phyloP scores from a whole-genome alignment of 2,329 filamentous ascomycete species.

The Talaromyces marneffei region DNA sequence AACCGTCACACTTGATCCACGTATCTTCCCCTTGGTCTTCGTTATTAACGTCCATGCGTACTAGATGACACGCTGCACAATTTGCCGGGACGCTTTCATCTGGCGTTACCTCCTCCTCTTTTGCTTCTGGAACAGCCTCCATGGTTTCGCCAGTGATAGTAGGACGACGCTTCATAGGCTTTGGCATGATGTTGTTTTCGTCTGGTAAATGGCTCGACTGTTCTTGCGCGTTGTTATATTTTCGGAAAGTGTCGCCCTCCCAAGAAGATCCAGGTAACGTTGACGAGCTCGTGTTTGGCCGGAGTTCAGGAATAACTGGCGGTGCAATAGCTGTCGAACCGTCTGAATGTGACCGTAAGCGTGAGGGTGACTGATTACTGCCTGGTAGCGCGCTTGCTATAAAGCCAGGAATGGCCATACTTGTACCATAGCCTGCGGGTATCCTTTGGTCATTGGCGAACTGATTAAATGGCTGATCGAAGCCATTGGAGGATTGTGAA shows the following conservation, averaged over 20 bases:
- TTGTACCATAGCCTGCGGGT: constrained; percentile 21
- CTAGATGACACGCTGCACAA: constrained; percentile 55
- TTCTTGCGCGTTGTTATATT: constrained; percentile 14
- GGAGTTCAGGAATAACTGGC: constrained; percentile 30
- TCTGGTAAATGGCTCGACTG: not conserved
- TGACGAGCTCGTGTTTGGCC: constrained; percentile 36
- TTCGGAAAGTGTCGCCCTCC: constrained; percentile 26
- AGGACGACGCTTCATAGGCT: not conserved
- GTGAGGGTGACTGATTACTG: constrained; percentile 26
- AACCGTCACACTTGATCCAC: constrained; percentile 65
- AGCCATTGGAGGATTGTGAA: constrained; percentile 25
- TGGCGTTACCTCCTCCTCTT: constrained; percentile 24
- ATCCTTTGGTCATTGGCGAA: constrained; percentile 20
- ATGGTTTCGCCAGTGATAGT: not conserved
- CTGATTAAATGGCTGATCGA: constrained; percentile 27
- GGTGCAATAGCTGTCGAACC: constrained; percentile 36
- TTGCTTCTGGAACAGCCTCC: constrained; percentile 14
- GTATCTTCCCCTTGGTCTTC: constrained; percentile 50
- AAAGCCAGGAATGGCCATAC: constrained; percentile 14
- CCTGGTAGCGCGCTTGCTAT: constrained; percentile 15
- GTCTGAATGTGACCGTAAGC: constrained; percentile 39
- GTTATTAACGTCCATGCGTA: constrained; percentile 46
- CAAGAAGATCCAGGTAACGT: constrained; percentile 30
- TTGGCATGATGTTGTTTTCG: not conserved
- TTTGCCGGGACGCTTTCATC: constrained; percentile 36